Evolutionary conservation across 495 filamentous ascomycete genomes (phyloP).

Genomic region (Lophiostoma macrostomum): DNA sequence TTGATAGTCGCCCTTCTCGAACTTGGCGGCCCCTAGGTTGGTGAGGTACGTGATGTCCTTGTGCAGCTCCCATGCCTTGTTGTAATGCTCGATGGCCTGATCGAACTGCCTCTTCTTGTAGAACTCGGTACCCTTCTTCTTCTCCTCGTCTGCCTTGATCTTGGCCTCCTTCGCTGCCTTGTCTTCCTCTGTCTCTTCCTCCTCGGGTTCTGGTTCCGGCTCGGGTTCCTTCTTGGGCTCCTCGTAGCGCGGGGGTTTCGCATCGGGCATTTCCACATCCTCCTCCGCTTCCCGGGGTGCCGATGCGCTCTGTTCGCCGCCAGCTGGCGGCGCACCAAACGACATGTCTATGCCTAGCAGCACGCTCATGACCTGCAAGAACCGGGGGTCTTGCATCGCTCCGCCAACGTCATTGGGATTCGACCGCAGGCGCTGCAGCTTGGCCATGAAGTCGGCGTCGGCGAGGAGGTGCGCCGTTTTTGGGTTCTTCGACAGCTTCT

Average conservation of each 20-base stretch:
- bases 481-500: conserved; percentile 89
- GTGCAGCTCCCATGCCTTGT: conserved; percentile 88
- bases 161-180: conserved; percentile 82
- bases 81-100: conserved; percentile 90
- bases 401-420: conserved; percentile 77
- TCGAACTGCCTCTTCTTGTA: conserved; percentile 99
- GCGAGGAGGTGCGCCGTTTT: conserved; percentile 85
- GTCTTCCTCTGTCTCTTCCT: conserved; percentile 74
- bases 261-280: conserved; percentile 78
- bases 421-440: conserved; percentile 72
- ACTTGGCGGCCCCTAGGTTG: conserved; percentile 90
- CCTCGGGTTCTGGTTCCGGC: conserved; percentile 61
- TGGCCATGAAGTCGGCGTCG: conserved; percentile 84
- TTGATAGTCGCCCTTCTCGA: conserved; percentile 91
- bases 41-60: conserved; percentile 98
- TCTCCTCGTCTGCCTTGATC: conserved; percentile 90
- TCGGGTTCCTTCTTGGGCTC: conserved; percentile 55
- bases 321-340: conserved; percentile 58
- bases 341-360: conserved; percentile 92
- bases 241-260: conserved; percentile 49
- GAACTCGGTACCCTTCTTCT: conserved; percentile 85
- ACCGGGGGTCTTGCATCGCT: conserved; percentile 82
- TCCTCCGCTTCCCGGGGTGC: conserved; percentile 59
- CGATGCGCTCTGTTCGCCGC: conserved; percentile 42
- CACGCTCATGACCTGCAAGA: conserved; percentile 92